Conservation (phyloP, 2,329 filamentous ascomycete genomes). For the Exophiala sideris region DNA sequence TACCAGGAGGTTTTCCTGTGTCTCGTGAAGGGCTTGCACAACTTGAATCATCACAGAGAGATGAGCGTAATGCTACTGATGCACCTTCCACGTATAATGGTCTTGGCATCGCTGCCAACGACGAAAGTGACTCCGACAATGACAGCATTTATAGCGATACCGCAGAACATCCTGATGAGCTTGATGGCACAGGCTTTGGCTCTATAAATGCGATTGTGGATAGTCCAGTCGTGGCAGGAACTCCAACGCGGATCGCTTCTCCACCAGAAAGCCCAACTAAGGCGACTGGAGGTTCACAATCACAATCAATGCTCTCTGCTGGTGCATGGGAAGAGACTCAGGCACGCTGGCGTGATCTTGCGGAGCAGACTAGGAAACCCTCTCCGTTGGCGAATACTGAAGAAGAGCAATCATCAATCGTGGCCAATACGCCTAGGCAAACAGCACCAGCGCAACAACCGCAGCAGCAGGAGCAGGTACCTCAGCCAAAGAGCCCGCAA, state of each 20-base stretch:
- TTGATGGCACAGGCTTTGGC: conserved; percentile 44
- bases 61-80: not conserved
- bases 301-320: not conserved
- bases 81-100: not conserved
- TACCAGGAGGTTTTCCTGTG: conserved; percentile 60
- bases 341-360: conserved; percentile 31
- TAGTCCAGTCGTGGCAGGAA: conserved; percentile 28
- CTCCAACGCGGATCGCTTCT: conserved; percentile 2
- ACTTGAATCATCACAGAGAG: conserved; percentile 5
- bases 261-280: conserved; percentile 26
- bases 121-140: conserved; percentile 24
- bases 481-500: not conserved
- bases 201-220: conserved; percentile 50
- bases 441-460: not conserved
- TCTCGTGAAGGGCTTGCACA: conserved; percentile 12
- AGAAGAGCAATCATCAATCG: not conserved
- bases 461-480: not conserved
- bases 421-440: not conserved
- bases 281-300: not conserved
- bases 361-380: conserved; percentile 19
- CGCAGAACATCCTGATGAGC: conserved; percentile 32
- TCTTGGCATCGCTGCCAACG: not conserved
- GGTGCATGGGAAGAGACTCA: conserved; percentile 31
- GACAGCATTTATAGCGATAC: conserved; percentile 48
- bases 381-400: not conserved